Conservation (phyloP, 2,329 filamentous ascomycete genomes). For the Colletotrichum paranaense region DNA sequence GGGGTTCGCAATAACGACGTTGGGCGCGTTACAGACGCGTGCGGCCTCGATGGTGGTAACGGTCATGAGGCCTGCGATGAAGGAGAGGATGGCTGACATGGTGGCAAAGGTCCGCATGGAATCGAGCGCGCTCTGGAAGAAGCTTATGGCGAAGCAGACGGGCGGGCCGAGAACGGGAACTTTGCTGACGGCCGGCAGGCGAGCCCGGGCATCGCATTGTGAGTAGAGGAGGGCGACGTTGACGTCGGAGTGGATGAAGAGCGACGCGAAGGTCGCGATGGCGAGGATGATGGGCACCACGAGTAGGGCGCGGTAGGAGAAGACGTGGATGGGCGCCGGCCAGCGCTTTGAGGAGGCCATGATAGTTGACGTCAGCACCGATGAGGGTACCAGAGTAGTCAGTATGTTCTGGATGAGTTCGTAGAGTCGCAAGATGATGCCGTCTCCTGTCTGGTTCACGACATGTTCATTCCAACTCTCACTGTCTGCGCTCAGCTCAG, state of each 20-base stretch:
- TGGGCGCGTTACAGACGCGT: slow-evolving; percentile 52
- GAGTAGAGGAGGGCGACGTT: slow-evolving; percentile 64
- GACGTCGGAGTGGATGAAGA: slow-evolving; percentile 61
- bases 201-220: slow-evolving; percentile 61
- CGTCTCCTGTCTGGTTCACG: background rate
- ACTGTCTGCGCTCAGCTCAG: background rate
- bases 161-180: slow-evolving; percentile 58
- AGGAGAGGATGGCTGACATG: slow-evolving; percentile 55
- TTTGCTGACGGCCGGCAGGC: slow-evolving; percentile 56
- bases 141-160: slow-evolving; percentile 62
- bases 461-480: background rate
- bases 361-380: background rate
- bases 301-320: slow-evolving; percentile 63
- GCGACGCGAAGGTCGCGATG: slow-evolving; percentile 51
- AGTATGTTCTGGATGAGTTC: background rate
- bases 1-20: slow-evolving; percentile 50
- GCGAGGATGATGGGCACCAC: slow-evolving; percentile 62
- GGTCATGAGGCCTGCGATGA: slow-evolving; percentile 59
- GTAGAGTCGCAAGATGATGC: background rate
- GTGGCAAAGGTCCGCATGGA: slow-evolving; percentile 53
- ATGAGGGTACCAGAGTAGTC: background rate
- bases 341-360: slow-evolving; percentile 37
- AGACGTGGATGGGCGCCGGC: slow-evolving; percentile 61
- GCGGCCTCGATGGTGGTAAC: slow-evolving; percentile 62
- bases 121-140: slow-evolving; percentile 57